These are phyloP conservation scores for Dryas alaskensis DNA, from an alignment of 306 rosid genomes.

Conservation along the genomic window DNA sequence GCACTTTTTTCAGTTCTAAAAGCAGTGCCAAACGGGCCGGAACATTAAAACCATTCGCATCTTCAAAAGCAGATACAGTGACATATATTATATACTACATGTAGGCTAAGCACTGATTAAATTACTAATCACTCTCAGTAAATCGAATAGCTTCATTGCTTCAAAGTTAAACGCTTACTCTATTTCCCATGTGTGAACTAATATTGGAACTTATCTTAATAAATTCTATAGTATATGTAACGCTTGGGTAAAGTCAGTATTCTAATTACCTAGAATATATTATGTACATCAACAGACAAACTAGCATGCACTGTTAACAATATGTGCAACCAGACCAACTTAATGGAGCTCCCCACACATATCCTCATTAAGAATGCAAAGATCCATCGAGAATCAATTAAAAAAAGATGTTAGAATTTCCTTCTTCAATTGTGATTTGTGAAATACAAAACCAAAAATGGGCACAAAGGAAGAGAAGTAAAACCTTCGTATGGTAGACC, in stretches of 20 bases:
- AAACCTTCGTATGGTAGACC: slow-evolving; percentile 96
- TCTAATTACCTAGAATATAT: too few species aligned
- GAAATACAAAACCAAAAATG: slow-evolving; percentile 22
- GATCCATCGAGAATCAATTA: too few species aligned
- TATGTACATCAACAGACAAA: too few species aligned
- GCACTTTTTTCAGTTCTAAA: too few species aligned
- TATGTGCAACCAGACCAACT: neutral
- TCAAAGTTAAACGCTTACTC: neutral
- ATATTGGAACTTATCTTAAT: neutral
- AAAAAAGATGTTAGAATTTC: neutral
- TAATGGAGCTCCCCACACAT: neutral
- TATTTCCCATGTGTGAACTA: neutral
- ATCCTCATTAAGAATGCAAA: neutral
- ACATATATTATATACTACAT: neutral
- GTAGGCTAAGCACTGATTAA: slow-evolving; percentile 10
- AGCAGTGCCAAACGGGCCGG: too few species aligned
- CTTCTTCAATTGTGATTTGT: slow-evolving; percentile 22
- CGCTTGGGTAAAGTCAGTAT: neutral
- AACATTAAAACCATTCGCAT: neutral
- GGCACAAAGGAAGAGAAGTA: slow-evolving; percentile 18
- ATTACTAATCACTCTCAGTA: neutral
- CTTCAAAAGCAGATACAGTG: slow-evolving; percentile 2
- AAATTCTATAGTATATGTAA: too few species aligned
- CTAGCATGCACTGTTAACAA: neutral
- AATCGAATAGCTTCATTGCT: slow-evolving; percentile 1